These are phyloP conservation scores for Aurantiochytrium sp. DNA, from an alignment of 108 stramenopile species.

Conservation along the genomic window DNA sequence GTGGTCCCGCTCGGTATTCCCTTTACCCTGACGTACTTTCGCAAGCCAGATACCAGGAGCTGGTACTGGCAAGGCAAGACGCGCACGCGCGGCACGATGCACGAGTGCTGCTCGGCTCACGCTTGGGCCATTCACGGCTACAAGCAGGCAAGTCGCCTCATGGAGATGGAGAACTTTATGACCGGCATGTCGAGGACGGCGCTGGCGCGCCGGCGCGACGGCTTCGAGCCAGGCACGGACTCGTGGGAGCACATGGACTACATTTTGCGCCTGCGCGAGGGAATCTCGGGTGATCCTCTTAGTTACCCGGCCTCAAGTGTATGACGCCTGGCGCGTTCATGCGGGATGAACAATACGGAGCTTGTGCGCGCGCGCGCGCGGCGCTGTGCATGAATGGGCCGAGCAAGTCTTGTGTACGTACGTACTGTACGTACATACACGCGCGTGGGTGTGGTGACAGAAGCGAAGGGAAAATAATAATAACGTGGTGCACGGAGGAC, in stretches of 20 bases:
- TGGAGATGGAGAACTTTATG: background rate
- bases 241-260: background rate
- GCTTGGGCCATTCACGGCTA: background rate
- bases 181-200: background rate
- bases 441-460: no score
- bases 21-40: background rate
- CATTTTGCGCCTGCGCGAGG: background rate
- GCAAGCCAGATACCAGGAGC: background rate
- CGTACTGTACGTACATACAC: no score
- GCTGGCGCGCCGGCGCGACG: background rate
- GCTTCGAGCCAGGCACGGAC: background rate
- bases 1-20: conserved; percentile 13
- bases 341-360: background rate
- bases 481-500: no score
- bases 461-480: no score
- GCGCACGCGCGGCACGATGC: background rate
- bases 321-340: background rate
- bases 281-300: background rate
- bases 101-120: background rate
- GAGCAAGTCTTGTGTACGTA: background rate
- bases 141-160: background rate
- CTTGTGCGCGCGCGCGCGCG: no score
- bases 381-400: no score
- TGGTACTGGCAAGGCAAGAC: conserved; percentile 18
- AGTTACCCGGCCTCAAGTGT: background rate